Percentiles rank a stretch among this genome's conserved stretches.
These are phyloP conservation scores for Eucalyptus erythrocorys DNA, from an alignment of 345 rosid species.

Conservation along the genomic window DNA sequence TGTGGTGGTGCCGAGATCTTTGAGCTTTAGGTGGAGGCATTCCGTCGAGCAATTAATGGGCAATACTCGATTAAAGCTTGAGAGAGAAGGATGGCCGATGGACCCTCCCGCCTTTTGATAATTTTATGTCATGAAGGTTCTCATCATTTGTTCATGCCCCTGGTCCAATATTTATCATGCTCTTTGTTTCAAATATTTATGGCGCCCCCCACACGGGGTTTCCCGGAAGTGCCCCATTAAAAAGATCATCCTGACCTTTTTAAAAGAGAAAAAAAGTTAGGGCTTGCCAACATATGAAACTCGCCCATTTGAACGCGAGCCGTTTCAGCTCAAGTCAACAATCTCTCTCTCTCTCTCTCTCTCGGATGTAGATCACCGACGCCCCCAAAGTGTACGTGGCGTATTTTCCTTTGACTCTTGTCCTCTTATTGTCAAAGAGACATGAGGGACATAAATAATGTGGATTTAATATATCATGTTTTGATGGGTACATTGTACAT, in stretches of 20 bases:
- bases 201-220: not conserved
- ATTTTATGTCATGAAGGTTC: not conserved
- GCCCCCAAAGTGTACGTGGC: not conserved
- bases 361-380: not conserved
- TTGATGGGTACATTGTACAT: not conserved
- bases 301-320: not conserved
- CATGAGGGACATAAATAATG: not conserved
- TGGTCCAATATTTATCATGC: not conserved
- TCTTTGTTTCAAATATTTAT: not conserved
- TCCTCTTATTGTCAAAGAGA: not conserved
- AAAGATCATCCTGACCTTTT: not conserved
- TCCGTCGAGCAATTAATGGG: not conserved
- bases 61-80: not conserved
- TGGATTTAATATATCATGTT: not conserved
- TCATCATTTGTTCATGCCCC: not conserved
- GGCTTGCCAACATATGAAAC: not conserved
- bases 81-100: not conserved
- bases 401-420: not conserved
- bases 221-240: not conserved
- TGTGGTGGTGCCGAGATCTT: not conserved
- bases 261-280: not conserved
- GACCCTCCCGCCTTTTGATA: not conserved
- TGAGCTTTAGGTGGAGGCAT: not conserved
- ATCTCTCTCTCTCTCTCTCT: not conserved
- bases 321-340: not conserved